These are phyloP conservation scores for Lichtheimia ornata DNA, from an alignment of 371 early-diverging fungal genomes.

Conservation along the genomic window DNA sequence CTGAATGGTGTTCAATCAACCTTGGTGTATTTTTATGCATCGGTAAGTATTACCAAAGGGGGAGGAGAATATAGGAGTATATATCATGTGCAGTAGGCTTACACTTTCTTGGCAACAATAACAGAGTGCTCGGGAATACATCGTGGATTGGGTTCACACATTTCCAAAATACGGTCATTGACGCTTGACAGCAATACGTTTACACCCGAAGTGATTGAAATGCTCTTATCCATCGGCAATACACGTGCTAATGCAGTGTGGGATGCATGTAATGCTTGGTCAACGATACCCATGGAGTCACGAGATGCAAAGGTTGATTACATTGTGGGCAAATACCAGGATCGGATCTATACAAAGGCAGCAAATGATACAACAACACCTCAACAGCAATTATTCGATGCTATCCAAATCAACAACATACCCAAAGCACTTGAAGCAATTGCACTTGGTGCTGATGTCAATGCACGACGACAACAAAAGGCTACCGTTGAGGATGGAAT, in stretches of 20 bases:
- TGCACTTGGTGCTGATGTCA: constrained; percentile 38
- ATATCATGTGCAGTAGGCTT: too few relatives aligned
- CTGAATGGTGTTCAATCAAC: constrained; percentile 94
- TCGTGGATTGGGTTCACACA: constrained; percentile 91
- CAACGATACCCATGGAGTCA: constrained; percentile 3
- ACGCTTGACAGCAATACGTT: constrained; percentile 77
- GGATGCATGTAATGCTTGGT: constrained; percentile 34
- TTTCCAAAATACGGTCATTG: constrained; percentile 86
- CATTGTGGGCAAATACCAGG: constrained; percentile 39
- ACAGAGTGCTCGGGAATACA: constrained; percentile 95
- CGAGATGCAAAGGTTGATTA: constrained; percentile 12
- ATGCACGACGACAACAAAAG: constrained; percentile 16
- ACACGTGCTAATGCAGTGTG: constrained; percentile 56
- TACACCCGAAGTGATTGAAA: constrained; percentile 60
- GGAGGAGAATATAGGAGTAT: too few relatives aligned
- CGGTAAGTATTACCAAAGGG: constrained; percentile 39
- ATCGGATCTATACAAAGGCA: constrained; percentile 20
- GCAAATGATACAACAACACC: neutral
- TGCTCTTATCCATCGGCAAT: constrained; percentile 62
- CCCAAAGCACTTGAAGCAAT: constrained; percentile 40
- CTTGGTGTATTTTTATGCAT: constrained; percentile 94
- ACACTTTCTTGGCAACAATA: constrained; percentile 4
- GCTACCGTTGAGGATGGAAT: neutral
- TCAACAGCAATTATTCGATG: constrained; percentile 32
- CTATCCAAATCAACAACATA: constrained; percentile 38